A percentile compares a stretch with the other conserved stretches of the same genome.
Evolutionary conservation across 345 rosid species (phyloP).

Genomic region (Corchorus olitorius): DNA sequence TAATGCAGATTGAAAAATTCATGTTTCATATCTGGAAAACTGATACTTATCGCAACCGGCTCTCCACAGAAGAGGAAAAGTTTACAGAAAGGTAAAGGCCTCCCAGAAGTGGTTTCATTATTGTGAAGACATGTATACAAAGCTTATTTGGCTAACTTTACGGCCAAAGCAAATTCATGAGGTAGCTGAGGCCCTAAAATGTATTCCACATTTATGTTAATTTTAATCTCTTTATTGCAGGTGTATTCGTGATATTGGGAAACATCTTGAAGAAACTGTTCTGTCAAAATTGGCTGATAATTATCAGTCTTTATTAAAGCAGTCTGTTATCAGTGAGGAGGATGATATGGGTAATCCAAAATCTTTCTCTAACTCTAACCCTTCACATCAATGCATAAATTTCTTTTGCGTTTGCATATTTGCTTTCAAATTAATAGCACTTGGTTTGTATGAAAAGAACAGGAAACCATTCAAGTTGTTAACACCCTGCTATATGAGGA

Average conservation of each 20-base stretch:
- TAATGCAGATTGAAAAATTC: constrained; percentile 73
- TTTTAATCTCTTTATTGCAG: constrained; percentile 34
- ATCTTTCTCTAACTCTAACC: neutral
- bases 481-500: neutral
- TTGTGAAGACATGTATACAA: neutral
- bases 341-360: constrained; percentile 78
- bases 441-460: neutral
- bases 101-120: neutral
- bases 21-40: constrained; percentile 61
- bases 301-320: constrained; percentile 72
- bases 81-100: constrained; percentile 61
- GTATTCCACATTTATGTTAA: neutral
- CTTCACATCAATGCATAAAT: neutral
- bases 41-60: constrained; percentile 49
- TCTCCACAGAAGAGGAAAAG: constrained; percentile 61
- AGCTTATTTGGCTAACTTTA: neutral
- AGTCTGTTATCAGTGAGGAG: constrained; percentile 71
- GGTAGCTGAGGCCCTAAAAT: neutral
- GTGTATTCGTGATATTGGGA: constrained; percentile 56
- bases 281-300: constrained; percentile 74
- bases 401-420: neutral
- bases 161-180: neutral
- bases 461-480: neutral
- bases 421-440: neutral
- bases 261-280: constrained; percentile 69